Percentiles rank a stretch among this genome's conserved stretches.
These are phyloP conservation scores for Wallacemonas sp. DNA, from an alignment of 208 protist genomes.

Conservation along the genomic window DNA sequence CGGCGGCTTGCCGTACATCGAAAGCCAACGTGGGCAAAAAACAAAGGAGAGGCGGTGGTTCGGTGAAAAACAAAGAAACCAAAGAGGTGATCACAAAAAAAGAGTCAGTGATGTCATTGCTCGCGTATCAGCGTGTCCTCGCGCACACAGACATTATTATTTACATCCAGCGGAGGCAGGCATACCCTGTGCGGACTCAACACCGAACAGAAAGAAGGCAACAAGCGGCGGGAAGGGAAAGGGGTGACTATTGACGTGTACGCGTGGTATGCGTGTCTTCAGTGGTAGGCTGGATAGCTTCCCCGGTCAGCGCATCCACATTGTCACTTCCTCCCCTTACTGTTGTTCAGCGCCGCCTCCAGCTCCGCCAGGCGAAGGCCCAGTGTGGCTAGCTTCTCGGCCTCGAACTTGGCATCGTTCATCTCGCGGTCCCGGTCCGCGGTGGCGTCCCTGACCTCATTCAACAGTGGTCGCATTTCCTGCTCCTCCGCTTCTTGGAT, in stretches of 20 bases:
- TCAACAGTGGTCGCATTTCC: constrained; percentile 48
- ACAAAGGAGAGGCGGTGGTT: background rate
- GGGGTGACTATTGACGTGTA: background rate
- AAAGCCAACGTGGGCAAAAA: background rate
- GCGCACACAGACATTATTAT: too few relatives aligned
- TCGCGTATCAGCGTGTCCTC: too few relatives aligned
- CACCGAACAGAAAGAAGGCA: too few relatives aligned
- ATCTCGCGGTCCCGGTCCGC: constrained; percentile 58
- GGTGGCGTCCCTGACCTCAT: constrained; percentile 47
- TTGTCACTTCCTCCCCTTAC: constrained; percentile 19
- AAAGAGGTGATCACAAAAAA: constrained; percentile 1
- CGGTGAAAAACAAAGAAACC: background rate
- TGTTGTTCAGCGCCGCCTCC: constrained; percentile 36
- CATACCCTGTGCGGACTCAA: too few relatives aligned
- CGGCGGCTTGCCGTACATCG: too few relatives aligned
- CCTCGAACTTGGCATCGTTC: constrained; percentile 73
- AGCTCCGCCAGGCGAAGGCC: constrained; percentile 68
- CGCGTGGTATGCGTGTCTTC: background rate
- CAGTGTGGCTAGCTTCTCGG: constrained; percentile 64
- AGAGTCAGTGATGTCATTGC: too few relatives aligned
- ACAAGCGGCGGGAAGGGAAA: background rate
- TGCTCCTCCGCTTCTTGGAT: constrained; percentile 71
- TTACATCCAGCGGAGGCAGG: too few relatives aligned
- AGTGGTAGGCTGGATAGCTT: background rate
- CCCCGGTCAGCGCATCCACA: background rate